A percentile compares a stretch with the other conserved stretches of the same genome.
These are phyloP conservation scores for Tubosaeta sp. DNA, from an alignment of 768 basidiomycete species.

Conservation along the genomic window DNA sequence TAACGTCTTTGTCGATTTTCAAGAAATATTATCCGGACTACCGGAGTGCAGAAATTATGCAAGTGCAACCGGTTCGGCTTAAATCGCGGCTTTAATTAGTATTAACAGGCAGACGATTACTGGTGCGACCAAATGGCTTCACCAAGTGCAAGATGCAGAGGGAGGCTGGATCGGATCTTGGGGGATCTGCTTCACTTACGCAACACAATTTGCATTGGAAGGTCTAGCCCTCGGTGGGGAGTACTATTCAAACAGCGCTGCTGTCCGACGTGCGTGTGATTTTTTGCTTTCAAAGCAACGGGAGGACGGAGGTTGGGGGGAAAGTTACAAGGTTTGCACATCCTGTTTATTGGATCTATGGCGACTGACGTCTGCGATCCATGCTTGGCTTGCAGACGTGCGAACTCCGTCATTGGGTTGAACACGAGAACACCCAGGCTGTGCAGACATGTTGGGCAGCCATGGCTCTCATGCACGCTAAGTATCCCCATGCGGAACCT, in stretches of 20 bases:
- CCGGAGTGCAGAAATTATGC: conserved; percentile 73
- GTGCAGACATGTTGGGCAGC: too few species aligned
- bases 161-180: conserved; percentile 96
- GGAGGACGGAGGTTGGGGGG: conserved; percentile 52
- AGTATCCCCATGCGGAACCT: too few species aligned
- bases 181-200: conserved; percentile 43
- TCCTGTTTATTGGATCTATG: too few species aligned
- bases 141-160: conserved; percentile 70
- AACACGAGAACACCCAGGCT: too few species aligned
- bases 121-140: conserved; percentile 75
- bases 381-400: too few species aligned
- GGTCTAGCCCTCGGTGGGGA: conserved; percentile 87
- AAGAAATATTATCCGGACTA: conserved; percentile 36
- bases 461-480: too few species aligned
- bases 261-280: conserved; percentile 70
- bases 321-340: too few species aligned
- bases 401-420: too few species aligned
- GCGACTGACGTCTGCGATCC: too few species aligned
- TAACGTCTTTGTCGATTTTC: too few species aligned
- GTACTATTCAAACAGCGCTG: conserved; percentile 70
- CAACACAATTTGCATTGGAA: conserved; percentile 93
- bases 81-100: background rate
- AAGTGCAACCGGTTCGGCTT: conserved; percentile 26
- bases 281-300: conserved; percentile 83
- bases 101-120: conserved; percentile 9